Evolutionary conservation across 2,329 filamentous ascomycete genomes (phyloP).

Genomic region (Aspergillus chevalieri): DNA sequence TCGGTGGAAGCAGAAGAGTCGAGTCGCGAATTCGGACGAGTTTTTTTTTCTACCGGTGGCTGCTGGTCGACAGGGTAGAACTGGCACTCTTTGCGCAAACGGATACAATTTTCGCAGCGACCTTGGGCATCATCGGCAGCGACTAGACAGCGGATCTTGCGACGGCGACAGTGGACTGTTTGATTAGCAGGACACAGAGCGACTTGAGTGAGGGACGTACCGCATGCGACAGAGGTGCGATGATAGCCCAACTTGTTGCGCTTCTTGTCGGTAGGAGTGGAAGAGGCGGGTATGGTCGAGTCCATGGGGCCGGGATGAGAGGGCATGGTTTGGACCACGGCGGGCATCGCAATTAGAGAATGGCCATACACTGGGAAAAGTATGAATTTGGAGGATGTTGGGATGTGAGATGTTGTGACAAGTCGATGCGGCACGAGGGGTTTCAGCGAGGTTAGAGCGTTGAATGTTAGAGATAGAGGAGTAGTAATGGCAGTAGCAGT

Average conservation of each 20-base stretch:
- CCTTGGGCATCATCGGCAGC: constrained; percentile 65
- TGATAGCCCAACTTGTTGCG: constrained; percentile 95
- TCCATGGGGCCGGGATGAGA: constrained; percentile 1
- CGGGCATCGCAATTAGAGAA: background rate
- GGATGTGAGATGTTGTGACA: too few relatives aligned
- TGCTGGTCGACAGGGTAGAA: constrained; percentile 84
- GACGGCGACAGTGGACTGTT: constrained; percentile 79
- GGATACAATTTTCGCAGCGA: constrained; percentile 86
- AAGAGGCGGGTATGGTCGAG: background rate
- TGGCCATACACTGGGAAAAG: background rate
- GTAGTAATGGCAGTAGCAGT: background rate
- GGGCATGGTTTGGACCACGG: constrained; percentile 1
- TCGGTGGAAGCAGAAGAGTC: constrained; percentile 38
- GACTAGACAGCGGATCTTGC: constrained; percentile 87
- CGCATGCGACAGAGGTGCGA: constrained; percentile 88
- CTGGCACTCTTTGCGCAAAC: constrained; percentile 88
- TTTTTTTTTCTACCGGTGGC: constrained; percentile 47
- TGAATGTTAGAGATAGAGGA: background rate
- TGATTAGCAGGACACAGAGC: constrained; percentile 1
- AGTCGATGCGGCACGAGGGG: too few relatives aligned
- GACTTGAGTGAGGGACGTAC: constrained; percentile 53
- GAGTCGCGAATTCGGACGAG: constrained; percentile 39
- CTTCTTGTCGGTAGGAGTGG: constrained; percentile 49
- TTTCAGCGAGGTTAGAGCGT: background rate
- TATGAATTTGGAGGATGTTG: background rate